Conservation (phyloP, 306 rosid genomes). For the Lathyrus sativus region DNA sequence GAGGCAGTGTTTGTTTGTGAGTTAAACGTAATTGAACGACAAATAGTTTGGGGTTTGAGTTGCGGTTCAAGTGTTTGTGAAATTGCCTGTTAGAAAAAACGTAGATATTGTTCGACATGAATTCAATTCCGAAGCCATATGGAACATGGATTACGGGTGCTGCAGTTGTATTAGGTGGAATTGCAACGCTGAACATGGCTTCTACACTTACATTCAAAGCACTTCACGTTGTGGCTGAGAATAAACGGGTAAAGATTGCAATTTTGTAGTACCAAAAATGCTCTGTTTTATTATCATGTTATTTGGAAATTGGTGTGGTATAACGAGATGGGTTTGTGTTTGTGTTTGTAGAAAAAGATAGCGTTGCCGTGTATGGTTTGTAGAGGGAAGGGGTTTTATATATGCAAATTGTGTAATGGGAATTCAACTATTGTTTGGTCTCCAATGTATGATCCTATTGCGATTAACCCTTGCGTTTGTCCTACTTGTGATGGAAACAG, state of each 20-base stretch:
- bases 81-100: slow-evolving; percentile 36
- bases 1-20: neutral
- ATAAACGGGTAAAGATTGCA: slow-evolving; percentile 62
- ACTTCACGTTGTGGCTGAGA: slow-evolving; percentile 55
- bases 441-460: slow-evolving; percentile 82
- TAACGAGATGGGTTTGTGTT: slow-evolving; percentile 26
- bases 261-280: neutral
- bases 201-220: slow-evolving; percentile 63
- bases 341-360: slow-evolving; percentile 55
- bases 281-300: neutral
- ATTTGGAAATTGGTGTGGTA: neutral
- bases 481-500: slow-evolving; percentile 96
- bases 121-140: slow-evolving; percentile 47
- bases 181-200: slow-evolving; percentile 61
- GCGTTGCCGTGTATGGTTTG: slow-evolving; percentile 73
- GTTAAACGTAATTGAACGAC: neutral
- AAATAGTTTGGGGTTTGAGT: neutral
- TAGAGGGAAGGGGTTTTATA: slow-evolving; percentile 80
- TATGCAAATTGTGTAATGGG: slow-evolving; percentile 85
- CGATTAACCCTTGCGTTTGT: slow-evolving; percentile 90
- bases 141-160: slow-evolving; percentile 50
- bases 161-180: slow-evolving; percentile 62
- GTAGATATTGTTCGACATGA: slow-evolving; percentile 41
- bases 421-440: slow-evolving; percentile 80
- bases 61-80: slow-evolving; percentile 39